Base-by-base conservation (phyloP, 345 rosid genomes). In the Eucalyptus cloeziana region DNA sequence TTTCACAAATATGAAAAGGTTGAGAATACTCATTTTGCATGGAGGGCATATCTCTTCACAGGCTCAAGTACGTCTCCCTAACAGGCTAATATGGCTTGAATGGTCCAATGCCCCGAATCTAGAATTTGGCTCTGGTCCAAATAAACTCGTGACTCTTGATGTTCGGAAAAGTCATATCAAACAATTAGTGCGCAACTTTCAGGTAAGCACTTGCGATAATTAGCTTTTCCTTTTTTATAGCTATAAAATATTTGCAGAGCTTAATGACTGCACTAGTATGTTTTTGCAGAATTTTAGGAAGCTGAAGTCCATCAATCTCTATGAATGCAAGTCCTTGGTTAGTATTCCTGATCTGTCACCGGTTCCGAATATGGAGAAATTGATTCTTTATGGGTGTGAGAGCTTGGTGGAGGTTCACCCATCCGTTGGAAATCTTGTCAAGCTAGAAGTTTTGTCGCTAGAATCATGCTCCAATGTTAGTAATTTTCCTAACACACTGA, bases 401-500 rank as follows among this genome's bases (percentile, higher is more conserved):
- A 67, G 22, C 10, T 67, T 67, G 37, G 40, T 7, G 76, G 40
- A n/a, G 76, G 40, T 67, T n/a, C 76, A 67, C 33, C 21, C 8
- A n/a, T 67, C 76, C 1, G 40, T 67, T 10, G 76, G 76, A 67
- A 7, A 67, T n/a, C 76, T 67, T 67, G 17, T 0, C 37, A n/a
- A 67, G 21, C 4, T 67, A n/a, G 1, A n/a, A 5, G 4, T n/a
- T n/a, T n/a, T 67, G 11, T 67, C 1, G 0, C 21, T 67, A 7
- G 0, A 3, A 4, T 7, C 8, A 1, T 7, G 76, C 76, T 14
- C 10, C 15, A n/a, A 67, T 67, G 1, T 67, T 67, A n/a, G 76
- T 14, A n/a, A 3, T 8, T 67, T 67, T n/a, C 76, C 76, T 1
- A 15, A 8, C 8, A 15, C 6, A 1, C 40, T 67, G 6, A n/a